A percentile compares a stretch with the other conserved stretches of the same genome.
phyloP scores from a whole-genome alignment of 2,329 filamentous ascomycete genomes.

The Amauroascus niger region DNA sequence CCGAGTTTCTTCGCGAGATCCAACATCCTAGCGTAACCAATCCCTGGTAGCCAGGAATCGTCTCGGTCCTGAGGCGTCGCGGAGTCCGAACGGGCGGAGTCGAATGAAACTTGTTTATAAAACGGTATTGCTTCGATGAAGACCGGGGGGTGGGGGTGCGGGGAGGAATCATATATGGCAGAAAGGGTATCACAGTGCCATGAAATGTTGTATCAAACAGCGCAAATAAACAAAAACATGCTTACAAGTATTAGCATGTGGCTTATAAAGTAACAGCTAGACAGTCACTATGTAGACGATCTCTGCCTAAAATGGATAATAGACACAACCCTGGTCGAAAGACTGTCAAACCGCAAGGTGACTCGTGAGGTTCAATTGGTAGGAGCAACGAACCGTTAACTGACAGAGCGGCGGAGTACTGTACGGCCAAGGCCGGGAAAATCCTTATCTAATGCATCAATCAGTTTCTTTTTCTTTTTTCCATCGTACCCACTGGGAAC shows the following conservation, averaged over 20 bases:
- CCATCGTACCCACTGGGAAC: neutral
- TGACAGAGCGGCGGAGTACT: neutral
- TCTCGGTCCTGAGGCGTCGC: too few species aligned
- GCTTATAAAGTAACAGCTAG: too few species aligned
- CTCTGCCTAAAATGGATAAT: neutral
- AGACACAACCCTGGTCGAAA: neutral
- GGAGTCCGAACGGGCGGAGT: too few species aligned
- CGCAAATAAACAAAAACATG: neutral
- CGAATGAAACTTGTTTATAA: neutral
- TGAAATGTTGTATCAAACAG: neutral
- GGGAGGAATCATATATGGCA: neutral
- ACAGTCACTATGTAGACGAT: neutral
- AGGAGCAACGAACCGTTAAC: neutral
- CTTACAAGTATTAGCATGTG: neutral
- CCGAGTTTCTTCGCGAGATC: too few species aligned
- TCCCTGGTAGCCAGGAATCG: too few species aligned
- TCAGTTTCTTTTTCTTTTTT: neutral
- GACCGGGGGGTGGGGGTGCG: neutral
- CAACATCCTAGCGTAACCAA: too few species aligned
- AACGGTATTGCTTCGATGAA: neutral
- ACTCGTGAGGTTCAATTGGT: neutral
- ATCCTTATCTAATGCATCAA: neutral
- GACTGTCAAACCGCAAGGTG: neutral
- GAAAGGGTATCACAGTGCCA: neutral
- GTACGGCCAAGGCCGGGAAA: neutral